Base-by-base conservation (phyloP, 306 rosid genomes). In the Quillaja saponaria region DNA sequence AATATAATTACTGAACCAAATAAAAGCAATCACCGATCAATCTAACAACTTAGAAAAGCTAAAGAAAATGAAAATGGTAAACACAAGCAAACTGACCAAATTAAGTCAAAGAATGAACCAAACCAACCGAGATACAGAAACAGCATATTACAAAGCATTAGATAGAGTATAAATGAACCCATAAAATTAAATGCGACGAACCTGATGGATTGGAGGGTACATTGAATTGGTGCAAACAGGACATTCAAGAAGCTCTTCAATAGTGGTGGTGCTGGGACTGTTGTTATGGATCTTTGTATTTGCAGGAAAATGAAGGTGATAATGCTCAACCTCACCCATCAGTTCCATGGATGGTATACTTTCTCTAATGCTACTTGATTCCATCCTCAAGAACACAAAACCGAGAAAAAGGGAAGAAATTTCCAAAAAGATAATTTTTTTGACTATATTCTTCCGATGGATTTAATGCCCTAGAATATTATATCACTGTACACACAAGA, bases 161-260 rank as follows among this genome's bases (percentile, higher is more conserved):
- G 44, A 39, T 39, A 14, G 6, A 58, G 6, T 40, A 7, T 52
- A 7, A 48, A 61, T 9, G 12, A 69, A 70, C 44, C 74, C 42
- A 50, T 15, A 2, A 37, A 56, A 41, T 25, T 57, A 80, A 77
- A 47, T 41, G 73, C 69, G 35, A 62, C 16, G 18, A 15, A 85
- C 92, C 92, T 82, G 92, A 61, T 82, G 88, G 68, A 85, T 85
- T 52, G 92, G 88, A 78, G 92, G 92, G 76, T 82, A 85, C 88
- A 85, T 82, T 12, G 88, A 85, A 74, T 80, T 85, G 45, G 89
- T 80, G 55, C 94, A 86, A 49, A 86, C 89, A 14, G 94, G 92
- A 71, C 92, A 85, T 72, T 85, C 92, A 56, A 85, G 92, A 72
- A 85, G 92, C 73, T 82, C 88, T 37, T 85, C 84, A 35, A 80